These are phyloP conservation scores for Haplosporangium gracile DNA, from an alignment of 192 early-diverging fungal species.

Conservation along the genomic window DNA sequence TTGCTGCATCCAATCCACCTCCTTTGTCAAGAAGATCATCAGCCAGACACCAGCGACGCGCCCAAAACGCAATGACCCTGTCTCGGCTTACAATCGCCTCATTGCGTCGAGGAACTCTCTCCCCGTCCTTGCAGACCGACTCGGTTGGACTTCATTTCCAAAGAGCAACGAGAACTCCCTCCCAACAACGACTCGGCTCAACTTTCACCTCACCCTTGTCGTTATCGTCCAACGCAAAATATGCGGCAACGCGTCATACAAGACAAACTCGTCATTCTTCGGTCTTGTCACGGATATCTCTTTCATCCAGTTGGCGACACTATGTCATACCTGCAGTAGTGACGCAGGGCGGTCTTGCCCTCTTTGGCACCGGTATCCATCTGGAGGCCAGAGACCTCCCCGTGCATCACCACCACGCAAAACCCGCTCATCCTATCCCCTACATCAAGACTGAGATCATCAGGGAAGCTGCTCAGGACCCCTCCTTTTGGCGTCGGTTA, in stretches of 20 bases:
- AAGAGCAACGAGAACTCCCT: neutral
- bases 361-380: conserved; percentile 18
- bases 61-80: neutral
- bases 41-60: neutral
- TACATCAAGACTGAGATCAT: conserved; percentile 38
- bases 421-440: conserved; percentile 26
- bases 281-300: neutral
- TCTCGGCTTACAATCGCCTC: conserved; percentile 20
- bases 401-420: neutral
- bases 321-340: conserved; percentile 39
- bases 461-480: conserved; percentile 3
- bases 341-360: conserved; percentile 26
- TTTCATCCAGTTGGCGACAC: conserved; percentile 17
- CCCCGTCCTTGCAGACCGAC: neutral
- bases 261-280: neutral
- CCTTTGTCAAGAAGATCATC: neutral
- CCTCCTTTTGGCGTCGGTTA: conserved; percentile 32
- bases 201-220: neutral
- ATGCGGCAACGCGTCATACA: neutral
- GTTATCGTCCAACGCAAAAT: neutral
- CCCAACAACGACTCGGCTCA: neutral
- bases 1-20: neutral
- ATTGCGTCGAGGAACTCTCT: conserved; percentile 3
- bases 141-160: neutral
- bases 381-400: conserved; percentile 27